Conservation (phyloP, 768 basidiomycete species). For the Suillus decipiens region DNA sequence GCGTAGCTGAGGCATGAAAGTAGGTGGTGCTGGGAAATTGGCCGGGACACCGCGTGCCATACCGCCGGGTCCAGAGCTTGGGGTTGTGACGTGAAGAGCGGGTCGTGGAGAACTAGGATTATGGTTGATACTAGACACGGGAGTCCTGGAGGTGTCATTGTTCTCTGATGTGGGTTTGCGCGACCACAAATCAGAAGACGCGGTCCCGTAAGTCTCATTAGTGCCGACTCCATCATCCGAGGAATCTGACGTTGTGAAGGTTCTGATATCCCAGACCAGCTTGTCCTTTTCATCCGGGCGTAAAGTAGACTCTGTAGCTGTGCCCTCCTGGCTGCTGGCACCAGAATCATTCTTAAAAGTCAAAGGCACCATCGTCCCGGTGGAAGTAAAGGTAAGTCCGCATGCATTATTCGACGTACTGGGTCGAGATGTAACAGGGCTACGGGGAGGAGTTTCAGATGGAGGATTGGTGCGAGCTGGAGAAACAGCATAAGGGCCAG, state of each 20-base stretch:
- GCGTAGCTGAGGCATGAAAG: constrained; percentile 19
- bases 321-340: constrained; percentile 32
- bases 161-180: constrained; percentile 32
- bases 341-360: constrained; percentile 25
- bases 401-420: constrained; percentile 35
- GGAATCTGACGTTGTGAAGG: constrained; percentile 17
- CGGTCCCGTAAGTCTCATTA: constrained; percentile 32
- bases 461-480: constrained; percentile 33
- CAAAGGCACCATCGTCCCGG: constrained; percentile 29
- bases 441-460: constrained; percentile 59
- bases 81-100: constrained; percentile 32
- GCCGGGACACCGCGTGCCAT: constrained; percentile 18
- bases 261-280: constrained; percentile 31
- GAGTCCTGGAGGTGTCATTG: constrained; percentile 17
- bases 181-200: constrained; percentile 33
- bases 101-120: constrained; percentile 23
- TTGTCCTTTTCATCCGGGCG: constrained; percentile 35
- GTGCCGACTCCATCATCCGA: constrained; percentile 25
- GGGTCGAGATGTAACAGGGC: constrained; percentile 54
- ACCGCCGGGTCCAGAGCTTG: constrained; percentile 18
- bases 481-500: constrained; percentile 27
- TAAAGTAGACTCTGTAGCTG: constrained; percentile 33
- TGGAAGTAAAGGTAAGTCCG: constrained; percentile 27
- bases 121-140: constrained; percentile 12
- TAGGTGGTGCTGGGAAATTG: constrained; percentile 24